Evolutionary conservation across 2,329 filamentous ascomycete genomes (phyloP), one percentile per base, ranked within the genome.

Genomic region (Trichoderma pleuroti): DNA sequence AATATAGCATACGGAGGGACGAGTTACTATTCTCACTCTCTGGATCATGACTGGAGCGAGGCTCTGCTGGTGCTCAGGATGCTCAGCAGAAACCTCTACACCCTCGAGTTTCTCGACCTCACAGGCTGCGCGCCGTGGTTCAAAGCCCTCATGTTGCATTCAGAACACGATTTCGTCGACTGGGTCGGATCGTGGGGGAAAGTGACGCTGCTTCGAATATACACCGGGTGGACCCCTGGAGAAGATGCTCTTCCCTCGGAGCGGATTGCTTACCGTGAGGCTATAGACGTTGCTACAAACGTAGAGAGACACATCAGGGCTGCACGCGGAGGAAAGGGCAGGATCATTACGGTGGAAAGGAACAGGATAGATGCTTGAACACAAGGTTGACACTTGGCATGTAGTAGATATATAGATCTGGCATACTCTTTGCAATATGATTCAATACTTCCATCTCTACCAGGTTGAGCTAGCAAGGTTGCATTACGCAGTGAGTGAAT

Each of bases 31-130:
- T 88, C 87, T 24, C 87, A 89, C 73, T 82, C 81, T 1, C 78
- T 89, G 4, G 87, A 90, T 73, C 79, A 84, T 46, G 87, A 90
- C 78, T 90, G 86, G 85, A 83, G 83, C 30, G 88, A 90, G 76
- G 86, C 87, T 0, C 82, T 89, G 6, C 77, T 87, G 21, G 78
- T 90, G 3, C 78, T 91, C 62, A 84, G 85, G 63, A 83, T 85
- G 72, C 79, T 91, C 14, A 87, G 86, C 77, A 83, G 81, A 72
- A 80, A 79, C 24, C 80, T 89, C 9, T 90, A 90, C 75, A 78
- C 85, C 21, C 82, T 91, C 2, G 87, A 90, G 76, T 88, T 87
- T 64, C 81, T 91, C 9, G 88, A 90, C 75, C 78, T 91, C 49
- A 89, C 86, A 0, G 89, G 88, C 1, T 91, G 89, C 73, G 80